Conservation (phyloP, 2,329 filamentous ascomycete genomes). For the Lachnellula cervina region DNA sequence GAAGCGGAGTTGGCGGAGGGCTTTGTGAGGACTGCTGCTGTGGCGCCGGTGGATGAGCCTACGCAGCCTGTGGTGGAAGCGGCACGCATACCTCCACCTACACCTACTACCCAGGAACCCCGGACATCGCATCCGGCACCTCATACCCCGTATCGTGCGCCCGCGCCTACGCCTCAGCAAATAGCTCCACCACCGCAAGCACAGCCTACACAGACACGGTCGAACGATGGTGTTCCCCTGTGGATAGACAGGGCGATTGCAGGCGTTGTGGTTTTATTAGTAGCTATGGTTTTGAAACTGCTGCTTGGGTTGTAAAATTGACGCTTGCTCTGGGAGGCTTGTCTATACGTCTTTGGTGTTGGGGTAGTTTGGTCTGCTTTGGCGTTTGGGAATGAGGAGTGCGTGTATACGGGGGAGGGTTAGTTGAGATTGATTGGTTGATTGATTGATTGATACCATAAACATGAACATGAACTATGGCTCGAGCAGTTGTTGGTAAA, state of each 20-base stretch:
- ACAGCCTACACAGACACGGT: slow-evolving; percentile 17
- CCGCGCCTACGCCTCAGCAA: neutral
- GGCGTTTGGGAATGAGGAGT: too few species aligned
- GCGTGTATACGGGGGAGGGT: too few species aligned
- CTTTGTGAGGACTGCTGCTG: slow-evolving; percentile 48
- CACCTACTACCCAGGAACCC: neutral
- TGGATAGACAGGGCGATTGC: slow-evolving; percentile 83
- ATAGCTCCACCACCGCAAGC: slow-evolving; percentile 18
- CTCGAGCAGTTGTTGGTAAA: too few species aligned
- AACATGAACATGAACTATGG: too few species aligned
- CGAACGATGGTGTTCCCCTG: slow-evolving; percentile 52
- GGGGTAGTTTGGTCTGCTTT: too few species aligned
- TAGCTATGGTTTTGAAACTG: slow-evolving; percentile 63
- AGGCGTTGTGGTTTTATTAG: slow-evolving; percentile 62
- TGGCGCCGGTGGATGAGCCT: too few species aligned
- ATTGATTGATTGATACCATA: too few species aligned
- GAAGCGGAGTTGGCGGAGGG: slow-evolving; percentile 51
- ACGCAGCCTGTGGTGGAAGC: slow-evolving; percentile 3
- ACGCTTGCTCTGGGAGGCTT: too few species aligned
- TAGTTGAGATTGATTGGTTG: too few species aligned
- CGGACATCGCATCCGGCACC: neutral
- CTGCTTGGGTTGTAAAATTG: slow-evolving; percentile 20
- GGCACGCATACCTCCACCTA: slow-evolving; percentile 18
- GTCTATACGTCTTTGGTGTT: too few species aligned
- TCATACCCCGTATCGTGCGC: neutral